Percentiles rank a stretch among this genome's conserved stretches.
These are phyloP conservation scores for Emmonsiellopsis sp. DNA, from an alignment of 2,329 filamentous ascomycete genomes.

Conservation along the genomic window DNA sequence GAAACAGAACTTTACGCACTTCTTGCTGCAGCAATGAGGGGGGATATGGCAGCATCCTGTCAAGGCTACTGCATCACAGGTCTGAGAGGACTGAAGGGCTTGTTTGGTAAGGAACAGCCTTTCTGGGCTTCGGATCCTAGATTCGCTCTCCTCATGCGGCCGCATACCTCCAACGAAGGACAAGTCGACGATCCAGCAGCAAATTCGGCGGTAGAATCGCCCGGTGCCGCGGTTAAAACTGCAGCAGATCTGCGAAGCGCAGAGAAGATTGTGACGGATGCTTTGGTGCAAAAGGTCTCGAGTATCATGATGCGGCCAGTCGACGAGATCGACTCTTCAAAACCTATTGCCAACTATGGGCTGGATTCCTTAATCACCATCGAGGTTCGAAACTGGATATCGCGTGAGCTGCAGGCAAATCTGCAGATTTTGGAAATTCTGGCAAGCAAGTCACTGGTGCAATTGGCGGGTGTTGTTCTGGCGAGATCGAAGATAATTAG, in stretches of 20 bases:
- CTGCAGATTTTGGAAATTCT: conserved; percentile 3
- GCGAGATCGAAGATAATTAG: conserved; percentile 14
- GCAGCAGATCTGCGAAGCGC: neutral
- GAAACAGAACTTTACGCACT: conserved; percentile 15
- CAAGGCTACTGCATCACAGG: conserved; percentile 15
- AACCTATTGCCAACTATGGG: neutral
- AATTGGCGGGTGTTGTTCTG: conserved; percentile 16
- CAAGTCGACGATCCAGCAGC: neutral
- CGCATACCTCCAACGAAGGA: neutral
- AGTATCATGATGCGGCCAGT: neutral
- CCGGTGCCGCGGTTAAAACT: neutral
- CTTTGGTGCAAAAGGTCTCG: neutral
- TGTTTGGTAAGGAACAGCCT: neutral
- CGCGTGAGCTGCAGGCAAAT: neutral
- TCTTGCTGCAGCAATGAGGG: conserved; percentile 15
- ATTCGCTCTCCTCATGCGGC: neutral
- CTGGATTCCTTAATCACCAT: conserved; percentile 4
- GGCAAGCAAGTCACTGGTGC: conserved; percentile 12
- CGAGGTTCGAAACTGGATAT: conserved; percentile 4
- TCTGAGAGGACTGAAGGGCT: conserved; percentile 5
- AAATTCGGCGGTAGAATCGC: neutral
- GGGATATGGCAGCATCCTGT: conserved; percentile 13
- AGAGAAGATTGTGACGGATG: neutral
- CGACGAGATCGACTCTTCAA: neutral
- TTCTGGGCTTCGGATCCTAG: neutral